phyloP scores from a whole-genome alignment of 2,329 filamentous ascomycete species.

The Aspergillaceae sp. region DNA sequence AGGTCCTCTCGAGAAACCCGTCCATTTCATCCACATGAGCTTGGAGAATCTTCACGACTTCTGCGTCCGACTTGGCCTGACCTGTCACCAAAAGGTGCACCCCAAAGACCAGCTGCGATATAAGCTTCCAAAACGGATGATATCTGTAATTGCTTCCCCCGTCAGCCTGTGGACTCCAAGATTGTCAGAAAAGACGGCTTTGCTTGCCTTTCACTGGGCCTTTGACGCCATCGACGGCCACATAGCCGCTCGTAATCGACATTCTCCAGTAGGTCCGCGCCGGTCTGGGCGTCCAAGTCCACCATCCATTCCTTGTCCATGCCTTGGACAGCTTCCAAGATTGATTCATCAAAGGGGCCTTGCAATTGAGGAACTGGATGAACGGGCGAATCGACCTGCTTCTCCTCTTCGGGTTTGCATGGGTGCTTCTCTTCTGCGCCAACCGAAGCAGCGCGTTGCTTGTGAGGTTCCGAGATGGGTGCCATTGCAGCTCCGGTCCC shows the following conservation, averaged over 20 bases:
- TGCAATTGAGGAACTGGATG: conserved; percentile 38
- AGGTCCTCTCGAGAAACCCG: conserved; percentile 74
- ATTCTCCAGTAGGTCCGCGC: conserved; percentile 58
- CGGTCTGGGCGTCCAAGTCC: conserved; percentile 39
- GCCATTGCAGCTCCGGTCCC: conserved; percentile 2
- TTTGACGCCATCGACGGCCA: conserved; percentile 66
- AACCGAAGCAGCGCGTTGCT: conserved; percentile 3
- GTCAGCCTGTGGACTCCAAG: background rate
- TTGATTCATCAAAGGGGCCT: conserved; percentile 40
- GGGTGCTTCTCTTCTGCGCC: conserved; percentile 1
- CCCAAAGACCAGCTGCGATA: conserved; percentile 88
- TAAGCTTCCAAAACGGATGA: conserved; percentile 82
- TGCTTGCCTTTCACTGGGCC: conserved; percentile 51
- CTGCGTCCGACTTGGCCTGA: conserved; percentile 77
- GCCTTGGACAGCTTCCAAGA: conserved; percentile 27
- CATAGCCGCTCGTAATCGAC: conserved; percentile 62
- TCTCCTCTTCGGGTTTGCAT: too few relatives aligned
- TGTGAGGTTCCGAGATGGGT: background rate
- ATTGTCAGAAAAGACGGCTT: too few relatives aligned
- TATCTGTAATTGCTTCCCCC: conserved; percentile 41
- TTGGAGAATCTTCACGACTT: conserved; percentile 83
- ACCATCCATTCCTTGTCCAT: conserved; percentile 21
- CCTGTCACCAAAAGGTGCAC: conserved; percentile 78
- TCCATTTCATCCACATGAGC: conserved; percentile 91
- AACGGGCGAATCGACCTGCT: conserved; percentile 14